A percentile compares a stretch with the other conserved stretches of the same genome.
Conservation (phyloP, 176 grass and related monocot species). For the Stipa capillata region DNA sequence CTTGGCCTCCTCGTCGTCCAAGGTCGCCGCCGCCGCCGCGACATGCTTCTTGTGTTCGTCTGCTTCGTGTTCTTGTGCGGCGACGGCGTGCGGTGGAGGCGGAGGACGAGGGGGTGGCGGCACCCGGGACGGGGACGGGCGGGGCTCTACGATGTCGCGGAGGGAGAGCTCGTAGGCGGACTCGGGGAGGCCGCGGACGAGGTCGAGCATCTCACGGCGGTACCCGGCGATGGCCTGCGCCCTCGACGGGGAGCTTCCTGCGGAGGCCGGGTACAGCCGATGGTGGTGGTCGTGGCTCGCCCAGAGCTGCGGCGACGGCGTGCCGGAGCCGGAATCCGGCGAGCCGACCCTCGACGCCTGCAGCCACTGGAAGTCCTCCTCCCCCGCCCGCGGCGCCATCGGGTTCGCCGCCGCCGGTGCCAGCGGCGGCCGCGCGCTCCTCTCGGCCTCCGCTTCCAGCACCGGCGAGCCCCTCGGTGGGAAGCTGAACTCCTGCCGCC, state of each 20-base stretch:
- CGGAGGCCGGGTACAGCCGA: conserved; percentile 2
- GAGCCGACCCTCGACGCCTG: conserved; percentile 26
- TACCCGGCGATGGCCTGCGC: conserved; percentile 55
- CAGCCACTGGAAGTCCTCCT: conserved; percentile 32
- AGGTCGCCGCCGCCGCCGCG: neutral
- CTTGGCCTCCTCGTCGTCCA: conserved; percentile 1
- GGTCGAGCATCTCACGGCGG: conserved; percentile 76
- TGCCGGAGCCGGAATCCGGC: conserved; percentile 20
- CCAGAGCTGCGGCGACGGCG: conserved; percentile 45
- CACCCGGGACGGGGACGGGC: neutral
- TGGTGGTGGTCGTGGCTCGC: no score
- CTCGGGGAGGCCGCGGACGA: conserved; percentile 64
- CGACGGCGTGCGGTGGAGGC: neutral
- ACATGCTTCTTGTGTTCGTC: neutral
- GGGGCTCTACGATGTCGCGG: conserved; percentile 75
- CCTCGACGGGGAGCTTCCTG: conserved; percentile 4
- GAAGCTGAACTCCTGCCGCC: conserved; percentile 43
- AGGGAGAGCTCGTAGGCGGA: conserved; percentile 69
- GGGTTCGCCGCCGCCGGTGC: neutral
- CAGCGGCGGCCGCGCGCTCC: neutral
- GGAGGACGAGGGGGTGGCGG: neutral
- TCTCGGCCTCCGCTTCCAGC: neutral
- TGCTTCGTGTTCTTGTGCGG: no score
- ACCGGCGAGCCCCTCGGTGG: neutral
- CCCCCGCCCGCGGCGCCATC: neutral